A percentile compares a stretch with the other conserved stretches of the same genome.
Conservation (phyloP, 192 early-diverging fungal species). For the Podila horticola region DNA sequence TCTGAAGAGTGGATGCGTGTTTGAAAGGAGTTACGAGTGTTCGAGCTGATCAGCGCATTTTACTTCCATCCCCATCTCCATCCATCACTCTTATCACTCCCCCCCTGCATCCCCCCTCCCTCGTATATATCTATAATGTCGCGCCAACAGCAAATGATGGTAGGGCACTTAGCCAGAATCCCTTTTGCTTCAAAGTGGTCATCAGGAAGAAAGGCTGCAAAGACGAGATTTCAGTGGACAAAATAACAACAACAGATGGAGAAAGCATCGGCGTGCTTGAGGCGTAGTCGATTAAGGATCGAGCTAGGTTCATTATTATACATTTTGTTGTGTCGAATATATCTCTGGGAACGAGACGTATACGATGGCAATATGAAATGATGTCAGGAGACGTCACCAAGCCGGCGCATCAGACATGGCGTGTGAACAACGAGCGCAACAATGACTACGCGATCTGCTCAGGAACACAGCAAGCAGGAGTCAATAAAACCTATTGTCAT, state of each 20-base stretch:
- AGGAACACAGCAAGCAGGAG: not conserved
- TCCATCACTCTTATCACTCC: not conserved
- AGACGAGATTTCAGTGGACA: no score
- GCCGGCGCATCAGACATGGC: not conserved
- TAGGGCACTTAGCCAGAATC: constrained; percentile 5
- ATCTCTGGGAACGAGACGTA: not conserved
- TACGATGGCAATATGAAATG: not conserved
- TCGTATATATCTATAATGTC: constrained; percentile 30
- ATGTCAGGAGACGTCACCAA: not conserved
- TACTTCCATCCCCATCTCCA: not conserved
- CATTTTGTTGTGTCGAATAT: no score
- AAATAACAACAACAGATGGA: no score
- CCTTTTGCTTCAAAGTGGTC: no score
- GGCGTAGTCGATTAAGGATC: no score
- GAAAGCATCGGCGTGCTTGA: no score
- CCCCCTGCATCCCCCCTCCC: not conserved
- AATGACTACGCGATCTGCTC: not conserved
- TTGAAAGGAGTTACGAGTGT: not conserved
- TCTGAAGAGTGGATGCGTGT: not conserved
- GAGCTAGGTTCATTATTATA: no score
- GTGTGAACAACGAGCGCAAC: not conserved
- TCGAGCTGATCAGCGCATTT: not conserved
- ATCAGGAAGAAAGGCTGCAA: no score
- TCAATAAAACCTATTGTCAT: no score
- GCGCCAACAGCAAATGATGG: constrained; percentile 54